A percentile compares a stretch with the other conserved stretches of the same genome.
Conservation (phyloP, 2,329 filamentous ascomycete species). For the Periconia macrospinosa region DNA sequence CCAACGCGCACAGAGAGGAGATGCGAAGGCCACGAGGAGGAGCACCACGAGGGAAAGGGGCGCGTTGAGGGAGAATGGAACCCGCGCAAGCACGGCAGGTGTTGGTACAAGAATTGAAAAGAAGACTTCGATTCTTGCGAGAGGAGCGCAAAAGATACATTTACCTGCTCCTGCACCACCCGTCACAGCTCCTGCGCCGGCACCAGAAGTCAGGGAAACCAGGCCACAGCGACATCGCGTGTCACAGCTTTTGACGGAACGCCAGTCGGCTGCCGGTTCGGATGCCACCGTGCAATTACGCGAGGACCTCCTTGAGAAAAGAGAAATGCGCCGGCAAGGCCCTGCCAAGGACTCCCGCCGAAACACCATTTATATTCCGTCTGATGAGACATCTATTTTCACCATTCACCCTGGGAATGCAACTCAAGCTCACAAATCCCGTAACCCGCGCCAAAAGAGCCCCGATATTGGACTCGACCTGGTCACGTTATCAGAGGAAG, state of each 20-base stretch:
- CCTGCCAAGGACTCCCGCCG: conserved; percentile 47
- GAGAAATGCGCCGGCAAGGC: conserved; percentile 32
- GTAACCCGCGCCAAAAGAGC: conserved; percentile 32
- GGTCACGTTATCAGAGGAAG: conserved; percentile 43
- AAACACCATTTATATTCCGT: conserved; percentile 55
- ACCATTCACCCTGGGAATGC: conserved; percentile 55
- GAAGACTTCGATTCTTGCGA: conserved; percentile 36
- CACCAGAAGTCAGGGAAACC: conserved; percentile 23
- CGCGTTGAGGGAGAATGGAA: not conserved
- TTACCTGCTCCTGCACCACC: conserved; percentile 11
- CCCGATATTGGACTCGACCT: conserved; percentile 43
- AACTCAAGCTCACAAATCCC: conserved; percentile 20
- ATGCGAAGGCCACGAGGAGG: conserved; percentile 20
- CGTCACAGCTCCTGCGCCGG: not conserved
- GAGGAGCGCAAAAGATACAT: conserved; percentile 40
- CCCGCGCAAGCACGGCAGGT: conserved; percentile 28
- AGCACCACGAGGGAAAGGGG: conserved; percentile 8
- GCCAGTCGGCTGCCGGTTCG: conserved; percentile 17
- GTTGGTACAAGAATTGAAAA: conserved; percentile 20
- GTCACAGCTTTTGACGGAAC: conserved; percentile 35
- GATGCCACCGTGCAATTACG: conserved; percentile 35
- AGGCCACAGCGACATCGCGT: conserved; percentile 39
- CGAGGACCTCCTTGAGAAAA: conserved; percentile 32
- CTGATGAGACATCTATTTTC: conserved; percentile 54
- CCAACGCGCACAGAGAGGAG: conserved; percentile 18